A percentile compares a stretch with the other conserved stretches of the same genome.
phyloP scores from a whole-genome alignment of 768 basidiomycete genomes.

The Hebeloma cylindrosporum region DNA sequence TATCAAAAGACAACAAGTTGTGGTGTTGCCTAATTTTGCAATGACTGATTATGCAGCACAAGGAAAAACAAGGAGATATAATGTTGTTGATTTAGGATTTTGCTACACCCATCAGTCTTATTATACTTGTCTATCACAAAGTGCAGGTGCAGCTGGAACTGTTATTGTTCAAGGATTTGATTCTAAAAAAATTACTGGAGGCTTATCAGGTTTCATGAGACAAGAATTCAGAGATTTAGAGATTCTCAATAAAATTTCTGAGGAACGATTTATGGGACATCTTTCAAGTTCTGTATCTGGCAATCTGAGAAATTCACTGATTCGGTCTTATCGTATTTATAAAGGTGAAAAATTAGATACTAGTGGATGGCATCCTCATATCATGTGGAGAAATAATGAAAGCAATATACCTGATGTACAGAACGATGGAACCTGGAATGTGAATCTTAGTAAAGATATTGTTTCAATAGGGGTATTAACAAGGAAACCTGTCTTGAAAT shows the following conservation, averaged over 20 bases:
- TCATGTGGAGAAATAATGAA: too few relatives aligned
- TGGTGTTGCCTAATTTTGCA: slow-evolving; percentile 28
- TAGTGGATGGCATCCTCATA: too few relatives aligned
- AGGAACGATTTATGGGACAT: neutral
- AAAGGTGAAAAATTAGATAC: neutral
- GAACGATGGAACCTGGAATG: too few relatives aligned
- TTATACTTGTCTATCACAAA: slow-evolving; percentile 32
- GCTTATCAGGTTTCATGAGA: slow-evolving; percentile 10
- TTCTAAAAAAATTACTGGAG: slow-evolving; percentile 13
- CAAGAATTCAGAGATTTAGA: slow-evolving; percentile 23
- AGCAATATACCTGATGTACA: too few relatives aligned
- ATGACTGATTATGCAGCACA: slow-evolving; percentile 36
- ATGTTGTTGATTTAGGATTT: slow-evolving; percentile 27
- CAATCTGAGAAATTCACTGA: neutral
- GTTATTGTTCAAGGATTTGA: slow-evolving; percentile 10
- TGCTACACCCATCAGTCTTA: slow-evolving; percentile 23
- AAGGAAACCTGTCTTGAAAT: too few relatives aligned
- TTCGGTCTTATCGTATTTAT: neutral
- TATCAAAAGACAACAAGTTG: slow-evolving; percentile 22
- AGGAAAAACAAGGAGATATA: slow-evolving; percentile 28
- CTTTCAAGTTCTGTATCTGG: neutral
- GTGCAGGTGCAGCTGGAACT: slow-evolving; percentile 21
- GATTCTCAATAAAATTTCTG: slow-evolving; percentile 16
- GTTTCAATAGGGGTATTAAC: too few relatives aligned
- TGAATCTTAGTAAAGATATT: too few relatives aligned